Base-by-base conservation (phyloP, 495 filamentous ascomycete genomes). In the Xylaria flabelliformis region DNA sequence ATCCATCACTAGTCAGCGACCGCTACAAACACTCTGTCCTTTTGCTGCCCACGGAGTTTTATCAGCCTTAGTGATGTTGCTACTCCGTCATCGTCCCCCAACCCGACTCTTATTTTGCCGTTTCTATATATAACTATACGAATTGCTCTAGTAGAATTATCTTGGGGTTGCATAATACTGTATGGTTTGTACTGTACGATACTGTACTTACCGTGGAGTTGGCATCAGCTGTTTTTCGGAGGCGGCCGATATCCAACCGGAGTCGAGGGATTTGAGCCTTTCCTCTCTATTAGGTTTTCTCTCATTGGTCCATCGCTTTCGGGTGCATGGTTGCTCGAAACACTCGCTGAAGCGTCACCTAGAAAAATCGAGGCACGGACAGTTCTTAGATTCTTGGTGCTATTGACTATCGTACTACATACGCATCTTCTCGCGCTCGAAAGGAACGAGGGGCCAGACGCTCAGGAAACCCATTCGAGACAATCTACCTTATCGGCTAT, bases 81-180 rank as follows among this genome's bases (percentile, higher is more conserved):
- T 29, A 36, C 50, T 32, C 34, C 19, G 36, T 6, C 19, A 55
- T 55, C n/a, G 21, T 24, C 56, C 19, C 34, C 7, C 50, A 55
- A 67, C n/a, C 15, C 34, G 41, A 67, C n/a, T 50, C 48, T 55
- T 21, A 55, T 67, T 55, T 42, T 56, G 4, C 34, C 5, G 13
- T 67, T 67, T 39, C 65, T 67, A 67, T 55, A 55, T 53, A 53
- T 67, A 67, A 67, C n/a, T n/a, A n/a, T n/a, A 67, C 48, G 48
- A 41, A 56, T 44, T 67, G 32, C 34, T 36, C 44, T n/a, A 21
- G 63, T 29, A 55, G 41, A 19, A 29, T 41, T 34, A 10, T 12
- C 63, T 10, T 65, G 42, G 63, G 39, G n/a, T 13, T 21, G n/a
- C 32, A 48, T 32, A 8, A 1, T 12, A 53, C 32, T 17, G 12